phyloP scores from a whole-genome alignment of 2,329 filamentous ascomycete species.

The Trematosphaeria pertusa region DNA sequence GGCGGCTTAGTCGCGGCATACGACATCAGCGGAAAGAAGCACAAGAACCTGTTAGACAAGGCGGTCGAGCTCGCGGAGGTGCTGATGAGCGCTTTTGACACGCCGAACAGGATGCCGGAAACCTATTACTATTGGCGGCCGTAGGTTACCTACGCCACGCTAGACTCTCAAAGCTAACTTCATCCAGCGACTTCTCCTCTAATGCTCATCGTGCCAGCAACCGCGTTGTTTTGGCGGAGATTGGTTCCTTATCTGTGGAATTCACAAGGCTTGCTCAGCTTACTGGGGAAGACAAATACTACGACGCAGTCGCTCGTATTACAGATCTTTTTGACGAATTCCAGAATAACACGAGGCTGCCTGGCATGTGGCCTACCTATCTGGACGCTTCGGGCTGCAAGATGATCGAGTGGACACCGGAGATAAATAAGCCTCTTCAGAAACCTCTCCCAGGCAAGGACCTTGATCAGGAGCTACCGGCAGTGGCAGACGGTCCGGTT shows the following conservation, averaged over 20 bases:
- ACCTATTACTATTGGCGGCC: conserved; percentile 64
- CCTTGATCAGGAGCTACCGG: conserved; percentile 10
- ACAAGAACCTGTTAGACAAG: conserved; percentile 64
- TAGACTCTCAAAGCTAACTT: conserved; percentile 6
- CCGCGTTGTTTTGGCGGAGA: conserved; percentile 54
- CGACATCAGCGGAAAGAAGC: conserved; percentile 65
- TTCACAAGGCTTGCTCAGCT: conserved; percentile 57
- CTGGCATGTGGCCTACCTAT: conserved; percentile 58
- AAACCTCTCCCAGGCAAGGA: conserved; percentile 22
- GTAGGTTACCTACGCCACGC: conserved; percentile 33
- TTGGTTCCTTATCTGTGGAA: conserved; percentile 57
- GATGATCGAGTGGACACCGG: conserved; percentile 19
- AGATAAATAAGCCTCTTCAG: conserved; percentile 35
- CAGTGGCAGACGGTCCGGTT: conserved; percentile 7
- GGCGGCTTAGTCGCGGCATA: conserved; percentile 74
- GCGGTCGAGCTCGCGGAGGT: conserved; percentile 69
- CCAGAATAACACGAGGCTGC: conserved; percentile 53
- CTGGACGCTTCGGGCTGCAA: conserved; percentile 52
- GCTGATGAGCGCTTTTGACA: conserved; percentile 72
- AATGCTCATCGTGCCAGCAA: conserved; percentile 49
- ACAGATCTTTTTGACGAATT: conserved; percentile 52
- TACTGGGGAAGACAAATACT: conserved; percentile 56
- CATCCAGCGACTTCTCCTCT: conserved; percentile 38
- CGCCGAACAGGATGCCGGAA: conserved; percentile 71
- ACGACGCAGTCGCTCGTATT: conserved; percentile 56